Conservation (phyloP, 2,329 filamentous ascomycete species). For the Colletotrichum agaves region DNA sequence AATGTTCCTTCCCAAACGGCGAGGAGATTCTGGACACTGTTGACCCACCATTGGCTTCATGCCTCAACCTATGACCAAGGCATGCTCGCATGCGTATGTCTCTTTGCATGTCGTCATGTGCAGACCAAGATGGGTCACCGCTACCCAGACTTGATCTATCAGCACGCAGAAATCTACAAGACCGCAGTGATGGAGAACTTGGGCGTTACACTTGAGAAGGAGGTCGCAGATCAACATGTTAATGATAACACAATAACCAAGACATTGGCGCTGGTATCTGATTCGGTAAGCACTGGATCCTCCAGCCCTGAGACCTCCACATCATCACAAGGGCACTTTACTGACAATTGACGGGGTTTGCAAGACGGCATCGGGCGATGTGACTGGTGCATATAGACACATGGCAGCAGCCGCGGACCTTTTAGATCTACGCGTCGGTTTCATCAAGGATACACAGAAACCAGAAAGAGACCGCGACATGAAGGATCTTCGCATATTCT, state of each 20-base stretch:
- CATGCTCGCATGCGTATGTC: conserved; percentile 40
- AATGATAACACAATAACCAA: conserved; percentile 41
- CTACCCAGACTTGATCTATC: neutral
- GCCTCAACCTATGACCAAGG: conserved; percentile 37
- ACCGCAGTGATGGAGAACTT: conserved; percentile 35
- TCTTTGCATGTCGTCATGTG: conserved; percentile 38
- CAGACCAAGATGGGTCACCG: neutral
- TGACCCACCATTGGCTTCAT: conserved; percentile 38
- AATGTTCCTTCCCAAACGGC: conserved; percentile 2
- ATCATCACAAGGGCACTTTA: neutral
- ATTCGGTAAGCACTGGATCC: conserved; percentile 22
- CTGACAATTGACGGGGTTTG: neutral
- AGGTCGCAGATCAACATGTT: conserved; percentile 14
- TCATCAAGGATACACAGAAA: neutral
- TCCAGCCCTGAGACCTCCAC: neutral
- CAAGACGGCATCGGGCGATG: conserved; percentile 9
- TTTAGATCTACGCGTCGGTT: neutral
- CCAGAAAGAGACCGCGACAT: neutral
- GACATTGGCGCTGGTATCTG: conserved; percentile 37
- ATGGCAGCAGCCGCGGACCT: conserved; percentile 12
- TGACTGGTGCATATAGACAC: neutral
- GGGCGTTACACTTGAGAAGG: conserved; percentile 15
- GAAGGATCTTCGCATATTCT: neutral
- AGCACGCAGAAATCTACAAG: conserved; percentile 37
- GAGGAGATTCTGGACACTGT: conserved; percentile 23